phyloP scores from a whole-genome alignment of 2,329 filamentous ascomycete genomes.

The Thielaviopsis ethacetica region DNA sequence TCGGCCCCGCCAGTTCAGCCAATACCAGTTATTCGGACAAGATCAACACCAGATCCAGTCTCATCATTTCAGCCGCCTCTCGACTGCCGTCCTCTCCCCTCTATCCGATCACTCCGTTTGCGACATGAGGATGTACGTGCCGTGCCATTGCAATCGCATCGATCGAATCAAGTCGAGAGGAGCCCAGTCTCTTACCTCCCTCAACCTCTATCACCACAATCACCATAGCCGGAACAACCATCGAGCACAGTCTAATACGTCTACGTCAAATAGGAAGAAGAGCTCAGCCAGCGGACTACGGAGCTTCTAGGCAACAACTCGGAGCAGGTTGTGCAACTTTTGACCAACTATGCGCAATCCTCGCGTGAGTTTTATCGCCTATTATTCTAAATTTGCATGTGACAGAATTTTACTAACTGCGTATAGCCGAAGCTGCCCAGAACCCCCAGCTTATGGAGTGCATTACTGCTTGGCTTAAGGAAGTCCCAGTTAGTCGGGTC shows the following conservation, averaged over 20 bases:
- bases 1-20: not conserved
- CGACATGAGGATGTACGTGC: conserved; percentile 1
- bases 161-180: conserved; percentile 2
- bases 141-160: not conserved
- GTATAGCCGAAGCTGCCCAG: conserved; percentile 52
- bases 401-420: not conserved
- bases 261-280: conserved; percentile 66
- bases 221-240: not conserved
- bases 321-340: conserved; percentile 66
- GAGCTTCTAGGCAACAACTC: conserved; percentile 87
- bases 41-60: conserved; percentile 5
- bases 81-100: not conserved
- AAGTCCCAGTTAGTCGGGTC: conserved; percentile 71
- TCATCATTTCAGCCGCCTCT: not conserved
- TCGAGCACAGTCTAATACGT: conserved; percentile 27
- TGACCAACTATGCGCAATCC: conserved; percentile 82
- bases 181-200: not conserved
- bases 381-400: not conserved
- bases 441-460: conserved; percentile 90
- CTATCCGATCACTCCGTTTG: not conserved
- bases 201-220: not conserved
- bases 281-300: conserved; percentile 68
- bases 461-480: conserved; percentile 89
- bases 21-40: not conserved
- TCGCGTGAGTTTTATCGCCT: conserved; percentile 45